Conservation (phyloP, 1,284 basidiomycete genomes). For the Marasmius tenuissimus region DNA sequence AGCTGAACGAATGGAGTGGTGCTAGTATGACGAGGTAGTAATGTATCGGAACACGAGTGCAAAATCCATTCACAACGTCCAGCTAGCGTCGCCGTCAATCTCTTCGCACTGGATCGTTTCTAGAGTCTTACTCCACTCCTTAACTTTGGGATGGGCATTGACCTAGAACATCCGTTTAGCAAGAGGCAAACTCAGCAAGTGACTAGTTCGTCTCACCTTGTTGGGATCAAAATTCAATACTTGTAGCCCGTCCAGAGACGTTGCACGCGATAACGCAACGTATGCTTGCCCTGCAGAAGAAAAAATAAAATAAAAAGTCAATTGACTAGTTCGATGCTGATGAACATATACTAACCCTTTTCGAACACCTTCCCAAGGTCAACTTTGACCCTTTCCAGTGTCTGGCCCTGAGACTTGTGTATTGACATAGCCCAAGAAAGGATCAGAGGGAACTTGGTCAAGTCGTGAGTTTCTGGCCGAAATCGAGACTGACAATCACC, state of each 20-base stretch:
- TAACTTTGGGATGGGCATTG: constrained; percentile 69
- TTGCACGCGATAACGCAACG: constrained; percentile 94
- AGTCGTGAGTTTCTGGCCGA: not conserved
- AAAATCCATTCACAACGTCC: constrained; percentile 1
- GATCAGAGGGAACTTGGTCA: constrained; percentile 69
- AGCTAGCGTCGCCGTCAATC: not conserved
- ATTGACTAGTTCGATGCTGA: not conserved
- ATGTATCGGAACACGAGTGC: not conserved
- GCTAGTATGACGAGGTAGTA: no score
- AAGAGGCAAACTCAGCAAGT: not conserved
- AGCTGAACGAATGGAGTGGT: no score
- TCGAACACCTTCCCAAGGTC: constrained; percentile 85
- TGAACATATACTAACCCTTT: constrained; percentile 57
- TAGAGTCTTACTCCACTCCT: constrained; percentile 49
- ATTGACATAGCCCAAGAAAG: constrained; percentile 95
- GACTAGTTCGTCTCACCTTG: constrained; percentile 45
- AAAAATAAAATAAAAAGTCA: not conserved
- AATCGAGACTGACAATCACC: constrained; percentile 18
- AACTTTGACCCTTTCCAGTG: constrained; percentile 82
- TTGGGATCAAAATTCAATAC: constrained; percentile 82
- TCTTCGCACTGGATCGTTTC: constrained; percentile 33
- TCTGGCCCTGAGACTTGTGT: constrained; percentile 93
- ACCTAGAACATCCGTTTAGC: constrained; percentile 41
- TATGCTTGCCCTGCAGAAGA: constrained; percentile 78
- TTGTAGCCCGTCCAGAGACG: constrained; percentile 87